Base-by-base conservation (phyloP, 2,329 filamentous ascomycete genomes). In the Aspergillus sp. region DNA sequence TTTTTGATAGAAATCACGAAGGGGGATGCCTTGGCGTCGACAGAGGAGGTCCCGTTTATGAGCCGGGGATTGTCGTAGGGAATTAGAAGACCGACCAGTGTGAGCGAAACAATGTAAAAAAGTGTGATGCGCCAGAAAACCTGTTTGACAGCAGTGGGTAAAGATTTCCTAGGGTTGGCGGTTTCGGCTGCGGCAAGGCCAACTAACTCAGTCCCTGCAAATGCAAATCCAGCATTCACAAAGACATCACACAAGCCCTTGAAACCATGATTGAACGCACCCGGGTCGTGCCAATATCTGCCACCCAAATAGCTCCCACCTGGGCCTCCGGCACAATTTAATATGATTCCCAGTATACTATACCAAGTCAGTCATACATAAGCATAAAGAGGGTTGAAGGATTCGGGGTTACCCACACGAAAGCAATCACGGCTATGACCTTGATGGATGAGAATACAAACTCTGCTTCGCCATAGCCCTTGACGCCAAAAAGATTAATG, bases 71-170 rank as follows among this genome's bases (percentile, higher is more conserved):
- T 85, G 66, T 84, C 77, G 72, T 89, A 93, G 0, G 88, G 89
- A 0, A 97, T 91, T 3, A 96, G 81, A 1, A 96, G 82, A 25
- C 93, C 91, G 57, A 97, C 86, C 4, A 97, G 79, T 4, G 86
- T 86, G 11, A 97, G 82, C 1, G 90, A 90, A 35, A 96, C 86
- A 50, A 97, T 82, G 77, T 96, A 97, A 79, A 97, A 97, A 56
- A 96, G 82, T 3, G 87, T 86, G 69, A 96, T 96, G 68, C 93
- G 88, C 92, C 93, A 97, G 75, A 96, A 96, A 21, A 96, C 91
- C 73, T 96, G 92, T 77, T 96, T 96, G 68, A 96, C 87, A 12
- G 93, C 93, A 0, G 87, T 91, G 0, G 93, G 93, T 0, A 97
- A 81, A 1, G 89, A 90, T 70, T 95, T 84, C 57, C 79, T 75